Evolutionary conservation across 768 basidiomycete species (phyloP), one percentile per base, ranked within the genome.

Genomic region (Macrolepiota dolichaula): DNA sequence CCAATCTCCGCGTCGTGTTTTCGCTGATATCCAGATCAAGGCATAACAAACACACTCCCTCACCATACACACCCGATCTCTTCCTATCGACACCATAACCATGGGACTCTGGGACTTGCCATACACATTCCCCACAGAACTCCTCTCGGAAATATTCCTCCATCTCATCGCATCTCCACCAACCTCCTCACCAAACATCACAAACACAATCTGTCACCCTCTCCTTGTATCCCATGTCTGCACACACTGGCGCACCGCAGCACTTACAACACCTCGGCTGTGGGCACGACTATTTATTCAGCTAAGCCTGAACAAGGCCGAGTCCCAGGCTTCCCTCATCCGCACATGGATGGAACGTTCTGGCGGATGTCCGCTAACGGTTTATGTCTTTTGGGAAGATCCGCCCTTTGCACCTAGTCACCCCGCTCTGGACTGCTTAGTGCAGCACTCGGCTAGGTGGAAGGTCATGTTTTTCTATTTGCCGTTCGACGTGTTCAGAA

Each of bases 121-220:
- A 27, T n/a, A 50, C 32, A 51, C 57, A 25, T 57, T 79, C 47
- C 77, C 77, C 27, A 70, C 72, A 54, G 77, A 79, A 67, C 69
- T 78, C 25, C 64, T 79, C 24, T 79, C 77, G 24, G 74, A 76
- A 62, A 76, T 79, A 59, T 79, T 79, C 62, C 69, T 78, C n/a
- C 70, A 75, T 42, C 74, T 74, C 64, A 70, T 73, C 25, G 72
- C 74, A 59, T 51, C 57, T 15, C 38, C 49, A 12, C 12, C 44
- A 11, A 36, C 59, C 4, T 73, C 73, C 35, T 67, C 63, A 52
- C 69, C 77, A 65, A 75, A 74, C 63, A 62, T 51, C 12, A 60
- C 63, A 40, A 75, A 76, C 61, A 77, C 78, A 10, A 76, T 77
- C 61, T 60, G 70, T 29, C 68, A 71, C 32, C 78, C 78, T 17